Base-by-base conservation (phyloP, 345 rosid species). In the Citrus inodora region DNA sequence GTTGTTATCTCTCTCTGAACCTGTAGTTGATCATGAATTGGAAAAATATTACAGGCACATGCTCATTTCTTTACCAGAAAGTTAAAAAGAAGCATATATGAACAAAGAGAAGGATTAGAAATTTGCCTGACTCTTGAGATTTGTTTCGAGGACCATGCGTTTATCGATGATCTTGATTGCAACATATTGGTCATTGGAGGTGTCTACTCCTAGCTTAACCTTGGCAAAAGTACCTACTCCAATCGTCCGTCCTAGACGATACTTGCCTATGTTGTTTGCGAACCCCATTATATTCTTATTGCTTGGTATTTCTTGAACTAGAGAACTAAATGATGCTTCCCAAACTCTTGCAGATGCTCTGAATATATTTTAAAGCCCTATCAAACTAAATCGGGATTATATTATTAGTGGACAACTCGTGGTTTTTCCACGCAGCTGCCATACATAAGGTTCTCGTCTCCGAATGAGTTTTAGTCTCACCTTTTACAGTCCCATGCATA, bases 181-280 rank as follows among this genome's bases (percentile, higher is more conserved):
- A 19, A 91, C 93, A 35, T 85, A 37, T 13, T 78, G 86, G 64
- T 86, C 87, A 67, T 81, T 89, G 35, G 90, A 83, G 83, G 87
- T 88, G 80, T 95, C 92, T 30, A 90, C 82, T 8, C 92, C 98
- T 6, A 93, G 87, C 87, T 93, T 95, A 38, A 95, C 99, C 87
- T 95, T 95, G 5, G 98, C 97, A 73, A 92, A 95, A 66, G 87
- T 89, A 65, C 98, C 98, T 80, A 91, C 98, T 24, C 98, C 99
- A 22, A 95, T 91, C 7, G 91, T 90, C 73, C 96, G 82, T 21
- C 93, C 80, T 17, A 93, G 85, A 81, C 78, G 85, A 56, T 92
- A 95, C 86, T 92, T 93, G 0, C 98, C 99, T 5, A 93, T 85
- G 73, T 83, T 87, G 80, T 78, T 84, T 63, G 88, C 85, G 64